Percentiles rank a stretch among this genome's conserved stretches.
Evolutionary conservation across 768 basidiomycete genomes (phyloP).

Genomic region (Mycena albidolilacea): DNA sequence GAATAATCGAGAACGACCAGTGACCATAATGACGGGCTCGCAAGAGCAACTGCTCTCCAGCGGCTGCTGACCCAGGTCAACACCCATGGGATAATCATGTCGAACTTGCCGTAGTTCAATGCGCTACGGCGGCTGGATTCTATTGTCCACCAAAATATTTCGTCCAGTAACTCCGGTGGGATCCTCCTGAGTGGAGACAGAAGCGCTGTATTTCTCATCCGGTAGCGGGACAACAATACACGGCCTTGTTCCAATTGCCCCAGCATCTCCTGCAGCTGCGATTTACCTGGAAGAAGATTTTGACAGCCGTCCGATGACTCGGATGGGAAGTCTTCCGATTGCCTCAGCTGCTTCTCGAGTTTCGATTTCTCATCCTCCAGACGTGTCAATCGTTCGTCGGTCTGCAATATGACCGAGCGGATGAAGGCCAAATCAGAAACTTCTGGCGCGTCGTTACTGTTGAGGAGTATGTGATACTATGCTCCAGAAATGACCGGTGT

Average conservation of each 20-base stretch:
- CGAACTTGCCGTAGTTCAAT: background rate
- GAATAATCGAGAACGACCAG: background rate
- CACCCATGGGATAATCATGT: slow-evolving; percentile 10
- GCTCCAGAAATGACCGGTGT: background rate
- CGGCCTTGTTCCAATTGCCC: background rate
- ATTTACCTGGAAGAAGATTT: no score
- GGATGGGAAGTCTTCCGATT: background rate
- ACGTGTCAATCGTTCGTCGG: background rate
- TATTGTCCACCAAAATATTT: slow-evolving; percentile 19
- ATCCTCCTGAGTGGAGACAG: slow-evolving; percentile 19
- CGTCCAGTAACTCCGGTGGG: slow-evolving; percentile 17
- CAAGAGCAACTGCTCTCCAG: slow-evolving; percentile 13
- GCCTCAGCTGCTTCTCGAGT: slow-evolving; percentile 2
- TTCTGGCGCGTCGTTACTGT: background rate
- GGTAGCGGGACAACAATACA: background rate
- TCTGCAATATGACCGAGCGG: background rate
- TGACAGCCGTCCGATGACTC: no score
- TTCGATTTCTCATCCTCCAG: slow-evolving; percentile 20
- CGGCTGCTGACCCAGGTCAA: background rate
- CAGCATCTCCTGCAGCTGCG: no score
- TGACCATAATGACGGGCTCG: slow-evolving; percentile 19
- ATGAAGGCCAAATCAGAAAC: background rate
- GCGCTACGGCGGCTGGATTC: background rate
- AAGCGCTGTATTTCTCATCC: background rate
- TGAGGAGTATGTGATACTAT: background rate